Evolutionary conservation across 495 filamentous ascomycete genomes (phyloP).

Genomic region (Penicillium nucicola): DNA sequence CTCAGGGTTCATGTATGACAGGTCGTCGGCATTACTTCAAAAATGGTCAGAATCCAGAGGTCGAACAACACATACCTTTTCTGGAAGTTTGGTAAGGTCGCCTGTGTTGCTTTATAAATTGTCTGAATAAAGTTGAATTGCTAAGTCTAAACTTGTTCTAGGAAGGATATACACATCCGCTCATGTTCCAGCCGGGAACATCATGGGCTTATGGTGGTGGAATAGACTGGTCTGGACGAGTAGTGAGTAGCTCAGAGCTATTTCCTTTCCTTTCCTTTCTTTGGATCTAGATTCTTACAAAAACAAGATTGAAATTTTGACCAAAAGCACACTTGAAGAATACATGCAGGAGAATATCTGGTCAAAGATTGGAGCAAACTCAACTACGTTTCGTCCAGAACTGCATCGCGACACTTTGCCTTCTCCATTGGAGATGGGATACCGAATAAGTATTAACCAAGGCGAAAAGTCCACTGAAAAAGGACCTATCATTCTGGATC

Average conservation of each 20-base stretch:
- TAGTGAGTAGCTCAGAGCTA: constrained; percentile 15
- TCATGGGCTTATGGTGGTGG: constrained; percentile 42
- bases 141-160: neutral
- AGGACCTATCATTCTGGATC: constrained; percentile 2
- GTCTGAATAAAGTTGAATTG: too few relatives aligned
- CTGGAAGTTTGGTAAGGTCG: constrained; percentile 10
- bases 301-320: constrained; percentile 20
- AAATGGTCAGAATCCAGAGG: constrained; percentile 11
- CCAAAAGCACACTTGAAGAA: constrained; percentile 33
- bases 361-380: constrained; percentile 22
- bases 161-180: constrained; percentile 29
- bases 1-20: constrained; percentile 15
- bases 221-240: constrained; percentile 45
- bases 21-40: constrained; percentile 7
- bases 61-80: constrained; percentile 12
- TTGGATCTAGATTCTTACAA: neutral
- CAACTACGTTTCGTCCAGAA: constrained; percentile 16
- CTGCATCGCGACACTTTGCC: neutral
- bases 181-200: constrained; percentile 43
- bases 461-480: neutral
- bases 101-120: neutral
- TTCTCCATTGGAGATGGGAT: constrained; percentile 3
- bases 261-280: too few relatives aligned
- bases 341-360: constrained; percentile 45
- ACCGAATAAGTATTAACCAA: neutral